phyloP scores from a whole-genome alignment of 2,329 filamentous ascomycete species.

The Clonostachys rhizophaga region DNA sequence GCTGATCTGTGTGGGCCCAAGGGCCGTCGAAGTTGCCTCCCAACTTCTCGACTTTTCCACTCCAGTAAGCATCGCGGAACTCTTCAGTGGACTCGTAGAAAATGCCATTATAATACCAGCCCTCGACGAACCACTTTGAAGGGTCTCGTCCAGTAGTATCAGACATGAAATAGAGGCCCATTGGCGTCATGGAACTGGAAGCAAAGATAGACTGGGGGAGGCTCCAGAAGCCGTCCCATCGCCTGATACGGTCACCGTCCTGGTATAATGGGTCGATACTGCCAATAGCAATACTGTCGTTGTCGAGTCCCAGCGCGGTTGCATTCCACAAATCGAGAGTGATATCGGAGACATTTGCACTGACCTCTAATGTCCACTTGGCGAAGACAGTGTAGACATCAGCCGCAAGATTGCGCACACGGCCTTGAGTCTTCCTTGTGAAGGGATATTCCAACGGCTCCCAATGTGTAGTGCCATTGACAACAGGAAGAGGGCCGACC shows the following conservation, averaged over 20 bases:
- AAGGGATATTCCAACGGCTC: conserved; percentile 34
- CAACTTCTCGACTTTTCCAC: conserved; percentile 17
- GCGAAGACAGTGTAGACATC: not conserved
- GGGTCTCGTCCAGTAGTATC: conserved; percentile 47
- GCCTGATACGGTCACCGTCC: conserved; percentile 30
- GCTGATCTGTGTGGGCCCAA: conserved; percentile 36
- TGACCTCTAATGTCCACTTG: not conserved
- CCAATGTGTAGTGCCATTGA: conserved; percentile 26
- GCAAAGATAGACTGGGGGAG: conserved; percentile 30
- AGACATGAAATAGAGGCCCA: conserved; percentile 34
- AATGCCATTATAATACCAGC: conserved; percentile 50
- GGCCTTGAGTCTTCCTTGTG: conserved; percentile 17
- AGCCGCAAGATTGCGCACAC: not conserved
- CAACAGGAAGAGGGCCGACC: conserved; percentile 42
- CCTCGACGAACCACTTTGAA: conserved; percentile 41
- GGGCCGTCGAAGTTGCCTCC: conserved; percentile 39
- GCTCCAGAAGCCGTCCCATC: conserved; percentile 42
- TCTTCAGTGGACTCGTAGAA: conserved; percentile 44
- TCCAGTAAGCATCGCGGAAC: conserved; percentile 40
- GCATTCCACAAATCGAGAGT: not conserved
- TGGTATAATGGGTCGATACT: conserved; percentile 36
- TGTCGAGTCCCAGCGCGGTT: conserved; percentile 35
- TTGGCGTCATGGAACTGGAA: conserved; percentile 35
- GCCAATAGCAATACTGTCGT: conserved; percentile 33
- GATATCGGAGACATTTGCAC: not conserved